Conservation (phyloP, 2,329 filamentous ascomycete genomes). For the Curvularia lunata region DNA sequence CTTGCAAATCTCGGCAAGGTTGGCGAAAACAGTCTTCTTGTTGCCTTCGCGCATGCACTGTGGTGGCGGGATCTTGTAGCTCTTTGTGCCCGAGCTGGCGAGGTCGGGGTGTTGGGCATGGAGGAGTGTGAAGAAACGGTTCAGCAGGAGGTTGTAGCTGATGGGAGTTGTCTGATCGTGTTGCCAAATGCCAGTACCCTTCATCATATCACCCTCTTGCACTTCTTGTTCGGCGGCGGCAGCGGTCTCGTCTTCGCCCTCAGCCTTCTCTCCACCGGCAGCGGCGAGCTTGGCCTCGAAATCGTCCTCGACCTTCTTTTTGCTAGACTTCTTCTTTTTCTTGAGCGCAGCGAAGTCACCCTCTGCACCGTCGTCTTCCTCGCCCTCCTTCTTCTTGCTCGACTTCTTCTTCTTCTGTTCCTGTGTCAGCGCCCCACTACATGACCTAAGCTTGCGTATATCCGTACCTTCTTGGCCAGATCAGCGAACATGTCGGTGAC, state of each 20-base stretch:
- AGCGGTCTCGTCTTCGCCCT: slow-evolving; percentile 57
- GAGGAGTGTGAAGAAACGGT: slow-evolving; percentile 92
- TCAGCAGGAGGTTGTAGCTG: slow-evolving; percentile 83
- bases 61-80: slow-evolving; percentile 98
- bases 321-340: slow-evolving; percentile 86
- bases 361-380: slow-evolving; percentile 59
- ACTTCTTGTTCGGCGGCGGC: slow-evolving; percentile 58
- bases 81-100: slow-evolving; percentile 84
- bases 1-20: slow-evolving; percentile 98
- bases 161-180: slow-evolving; percentile 81
- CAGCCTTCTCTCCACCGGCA: slow-evolving; percentile 60
- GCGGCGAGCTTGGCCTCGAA: slow-evolving; percentile 71
- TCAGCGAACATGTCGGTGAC: slow-evolving; percentile 68
- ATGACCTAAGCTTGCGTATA: not conserved
- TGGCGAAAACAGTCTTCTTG: slow-evolving; percentile 97
- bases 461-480: slow-evolving; percentile 68
- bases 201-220: slow-evolving; percentile 76
- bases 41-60: slow-evolving; percentile 99
- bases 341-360: slow-evolving; percentile 70
- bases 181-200: slow-evolving; percentile 88
- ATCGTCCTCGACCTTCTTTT: slow-evolving; percentile 64
- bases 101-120: slow-evolving; percentile 97
- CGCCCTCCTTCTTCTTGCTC: slow-evolving; percentile 64
- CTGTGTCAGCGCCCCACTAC: slow-evolving; percentile 11
- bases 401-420: slow-evolving; percentile 66